phyloP scores from a whole-genome alignment of 192 early-diverging fungal species.

The Rhizoclosmatium sp. region DNA sequence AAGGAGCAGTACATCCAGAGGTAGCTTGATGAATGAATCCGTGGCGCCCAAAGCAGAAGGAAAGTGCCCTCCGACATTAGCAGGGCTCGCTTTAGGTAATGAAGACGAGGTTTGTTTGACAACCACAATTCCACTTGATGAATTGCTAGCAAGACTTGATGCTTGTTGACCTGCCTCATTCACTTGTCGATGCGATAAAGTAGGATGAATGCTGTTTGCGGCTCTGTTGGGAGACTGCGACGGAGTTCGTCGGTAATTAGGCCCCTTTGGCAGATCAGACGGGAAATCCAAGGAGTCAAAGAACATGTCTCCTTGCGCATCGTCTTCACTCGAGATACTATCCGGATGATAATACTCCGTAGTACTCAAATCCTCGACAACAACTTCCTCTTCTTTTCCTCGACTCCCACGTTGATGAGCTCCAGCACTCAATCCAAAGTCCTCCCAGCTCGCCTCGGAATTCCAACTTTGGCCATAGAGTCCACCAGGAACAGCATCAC shows the following conservation, averaged over 20 bases:
- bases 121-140: not conserved
- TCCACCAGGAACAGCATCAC: not conserved
- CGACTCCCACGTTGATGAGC: not conserved
- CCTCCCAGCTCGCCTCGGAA: slow-evolving; percentile 19
- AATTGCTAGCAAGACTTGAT: not conserved
- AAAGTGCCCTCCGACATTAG: slow-evolving; percentile 49
- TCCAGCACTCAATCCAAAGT: slow-evolving; percentile 18
- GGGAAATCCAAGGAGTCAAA: slow-evolving; percentile 31
- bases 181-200: not conserved
- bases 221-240: not conserved
- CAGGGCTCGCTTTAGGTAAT: slow-evolving; percentile 72
- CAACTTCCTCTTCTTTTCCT: not conserved
- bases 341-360: not conserved
- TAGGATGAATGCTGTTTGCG: not conserved
- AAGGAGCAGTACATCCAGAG: slow-evolving; percentile 1
- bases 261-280: slow-evolving; percentile 12
- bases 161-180: not conserved
- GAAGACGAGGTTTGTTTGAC: not conserved
- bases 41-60: slow-evolving; percentile 4
- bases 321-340: not conserved
- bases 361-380: not conserved
- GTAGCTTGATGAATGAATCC: slow-evolving; percentile 28
- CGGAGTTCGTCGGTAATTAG: not conserved
- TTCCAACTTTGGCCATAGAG: slow-evolving; percentile 11
- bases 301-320: slow-evolving; percentile 10